Evolutionary conservation across 2,329 filamentous ascomycete genomes (phyloP).

Genomic region (Cercospora nicotianae): DNA sequence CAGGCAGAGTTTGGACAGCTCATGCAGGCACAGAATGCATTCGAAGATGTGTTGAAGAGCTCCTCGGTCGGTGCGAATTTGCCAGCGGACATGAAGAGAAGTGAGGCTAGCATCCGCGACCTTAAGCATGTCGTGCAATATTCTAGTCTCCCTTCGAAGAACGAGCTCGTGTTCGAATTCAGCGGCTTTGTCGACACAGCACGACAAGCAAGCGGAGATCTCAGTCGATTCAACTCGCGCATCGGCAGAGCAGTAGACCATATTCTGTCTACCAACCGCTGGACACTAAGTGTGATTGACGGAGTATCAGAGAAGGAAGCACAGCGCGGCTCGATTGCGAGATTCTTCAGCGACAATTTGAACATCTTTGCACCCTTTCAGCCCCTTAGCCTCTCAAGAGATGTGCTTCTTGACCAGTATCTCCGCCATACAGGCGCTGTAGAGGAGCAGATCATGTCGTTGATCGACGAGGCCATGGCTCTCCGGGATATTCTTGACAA

Average conservation of each 20-base stretch:
- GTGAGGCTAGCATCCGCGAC: slow-evolving; percentile 72
- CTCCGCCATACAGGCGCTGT: slow-evolving; percentile 69
- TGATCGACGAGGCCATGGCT: slow-evolving; percentile 70
- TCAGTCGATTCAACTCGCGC: slow-evolving; percentile 74
- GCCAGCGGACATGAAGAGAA: slow-evolving; percentile 76
- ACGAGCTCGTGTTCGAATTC: slow-evolving; percentile 74
- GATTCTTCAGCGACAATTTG: slow-evolving; percentile 46
- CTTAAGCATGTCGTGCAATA: slow-evolving; percentile 70
- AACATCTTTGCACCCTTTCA: slow-evolving; percentile 62
- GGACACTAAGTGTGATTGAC: slow-evolving; percentile 69
- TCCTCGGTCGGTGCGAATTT: slow-evolving; percentile 65
- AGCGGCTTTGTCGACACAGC: slow-evolving; percentile 72
- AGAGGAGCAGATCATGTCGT: slow-evolving; percentile 64
- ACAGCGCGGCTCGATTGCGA: slow-evolving; percentile 41
- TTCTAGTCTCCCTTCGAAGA: slow-evolving; percentile 65
- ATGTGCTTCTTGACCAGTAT: slow-evolving; percentile 69
- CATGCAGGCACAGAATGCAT: slow-evolving; percentile 71
- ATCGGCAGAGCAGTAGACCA: slow-evolving; percentile 73
- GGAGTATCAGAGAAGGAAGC: slow-evolving; percentile 54
- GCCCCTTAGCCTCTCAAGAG: slow-evolving; percentile 58
- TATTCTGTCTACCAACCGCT: slow-evolving; percentile 72
- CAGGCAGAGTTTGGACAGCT: slow-evolving; percentile 70
- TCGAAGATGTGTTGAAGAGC: slow-evolving; percentile 72
- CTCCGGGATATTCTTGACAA: slow-evolving; percentile 65
- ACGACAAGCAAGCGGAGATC: slow-evolving; percentile 62